Percentiles rank a stretch among this genome's conserved stretches.
These are phyloP conservation scores for Lentinula edodes DNA, from an alignment of 768 basidiomycete genomes.

Conservation along the genomic window DNA sequence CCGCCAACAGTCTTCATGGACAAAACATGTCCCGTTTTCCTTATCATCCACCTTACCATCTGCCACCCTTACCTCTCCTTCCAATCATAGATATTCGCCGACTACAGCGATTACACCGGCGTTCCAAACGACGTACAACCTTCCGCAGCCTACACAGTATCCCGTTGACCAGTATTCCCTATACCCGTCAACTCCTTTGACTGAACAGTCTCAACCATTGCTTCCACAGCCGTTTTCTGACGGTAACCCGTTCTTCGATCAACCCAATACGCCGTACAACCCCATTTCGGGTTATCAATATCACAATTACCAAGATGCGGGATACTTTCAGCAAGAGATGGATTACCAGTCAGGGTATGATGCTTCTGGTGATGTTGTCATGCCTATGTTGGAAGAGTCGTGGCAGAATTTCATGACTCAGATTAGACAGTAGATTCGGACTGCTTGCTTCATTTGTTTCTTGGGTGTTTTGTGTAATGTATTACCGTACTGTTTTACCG, in stretches of 20 bases:
- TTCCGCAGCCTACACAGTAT: background rate
- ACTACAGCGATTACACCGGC: background rate
- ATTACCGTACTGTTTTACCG: background rate
- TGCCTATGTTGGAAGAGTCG: constrained; percentile 4
- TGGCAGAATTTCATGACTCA: constrained; percentile 6
- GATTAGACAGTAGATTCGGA: constrained; percentile 2
- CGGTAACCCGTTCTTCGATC: background rate
- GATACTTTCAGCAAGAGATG: constrained; percentile 4
- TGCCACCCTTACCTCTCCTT: background rate
- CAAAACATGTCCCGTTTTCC: background rate
- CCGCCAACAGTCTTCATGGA: background rate
- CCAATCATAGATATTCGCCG: background rate
- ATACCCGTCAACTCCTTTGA: background rate
- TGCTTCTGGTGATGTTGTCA: background rate
- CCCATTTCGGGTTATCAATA: constrained; percentile 4
- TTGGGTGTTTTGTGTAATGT: background rate
- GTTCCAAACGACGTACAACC: background rate
- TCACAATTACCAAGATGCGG: constrained; percentile 1
- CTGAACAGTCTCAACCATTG: background rate
- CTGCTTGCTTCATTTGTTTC: background rate
- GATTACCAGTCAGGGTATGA: background rate
- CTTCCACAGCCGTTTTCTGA: background rate
- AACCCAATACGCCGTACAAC: background rate
- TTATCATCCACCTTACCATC: background rate
- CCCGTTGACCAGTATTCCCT: background rate